Base-by-base conservation (phyloP, 441 rosid species). In the Populus hybrid region DNA sequence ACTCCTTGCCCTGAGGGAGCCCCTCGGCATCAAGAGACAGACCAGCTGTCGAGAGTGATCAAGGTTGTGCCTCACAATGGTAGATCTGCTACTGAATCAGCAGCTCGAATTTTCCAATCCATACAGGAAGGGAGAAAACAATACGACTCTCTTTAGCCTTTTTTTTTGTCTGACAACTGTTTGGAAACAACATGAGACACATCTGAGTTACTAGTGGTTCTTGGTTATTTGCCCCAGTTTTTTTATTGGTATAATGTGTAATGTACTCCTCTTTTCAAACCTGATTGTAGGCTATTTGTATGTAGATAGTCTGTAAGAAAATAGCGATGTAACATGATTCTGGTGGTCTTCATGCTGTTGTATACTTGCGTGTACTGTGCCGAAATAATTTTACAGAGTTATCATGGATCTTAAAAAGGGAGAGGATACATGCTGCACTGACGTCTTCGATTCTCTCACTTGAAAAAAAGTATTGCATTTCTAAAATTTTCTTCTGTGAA, bases 41-140 rank as follows among this genome's bases (percentile, higher is more conserved):
- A 82, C 14, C 88, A 77, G 84, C 84, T 77, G 29, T 69, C 80
- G 14, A 82, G 85, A 74, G 98, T 90, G 83, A 95, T 95, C 74
- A 90, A 82, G 76, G 99, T 94, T 73, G 94, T 93, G 64, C 99
- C 98, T 56, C 97, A 90, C 84, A 93, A 92, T 69, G 84, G 87
- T 0, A 90, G 89, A 79, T 85, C 90, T 0, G 98, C 99, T 7
- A 88, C 90, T 6, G 97, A 87, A 77, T 92, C 97, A 1, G 98
- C 86, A 3, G 97, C 93, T 20, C 88, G 99, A 26, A 95, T 95
- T 77, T 91, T 95, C 86, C 89, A 74, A 77, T 92, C 94, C 3
- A 92, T 95, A 87, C 98, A 94, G 81, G 88, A 89, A 81, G 97
- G 90, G 82, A 87, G 98, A 84, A 87, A 89, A 82, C 89, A 81